Percentiles rank a stretch among this genome's conserved stretches.
Conservation (phyloP, 2,329 filamentous ascomycete genomes). For the Talaromyces piceae region DNA sequence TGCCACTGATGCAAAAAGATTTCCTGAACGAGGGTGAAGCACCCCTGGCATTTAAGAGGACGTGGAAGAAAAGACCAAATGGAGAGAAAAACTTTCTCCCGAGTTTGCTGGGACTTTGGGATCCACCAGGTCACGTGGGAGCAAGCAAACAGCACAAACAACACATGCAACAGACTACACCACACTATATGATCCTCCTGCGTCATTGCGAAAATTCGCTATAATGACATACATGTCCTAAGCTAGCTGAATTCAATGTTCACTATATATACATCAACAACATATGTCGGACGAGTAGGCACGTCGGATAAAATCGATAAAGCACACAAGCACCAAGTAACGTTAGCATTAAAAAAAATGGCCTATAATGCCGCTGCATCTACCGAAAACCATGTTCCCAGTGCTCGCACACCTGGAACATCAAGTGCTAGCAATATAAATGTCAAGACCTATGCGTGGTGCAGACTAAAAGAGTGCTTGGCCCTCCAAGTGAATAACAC, state of each 20-base stretch:
- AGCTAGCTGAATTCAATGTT: no score
- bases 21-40: constrained; percentile 8
- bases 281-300: background rate
- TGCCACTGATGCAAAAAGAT: constrained; percentile 1
- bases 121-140: constrained; percentile 6
- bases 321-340: background rate
- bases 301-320: background rate
- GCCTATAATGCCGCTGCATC: constrained; percentile 13
- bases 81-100: constrained; percentile 10
- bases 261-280: background rate
- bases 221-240: no score
- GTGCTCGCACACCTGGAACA: constrained; percentile 12
- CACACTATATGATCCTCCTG: no score
- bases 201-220: no score
- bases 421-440: constrained; percentile 14
- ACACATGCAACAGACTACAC: no score
- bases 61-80: background rate
- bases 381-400: constrained; percentile 13
- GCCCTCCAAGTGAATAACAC: constrained; percentile 5
- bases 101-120: background rate
- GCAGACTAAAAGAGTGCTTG: background rate
- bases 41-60: constrained; percentile 10
- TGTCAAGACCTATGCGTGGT: background rate
- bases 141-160: constrained; percentile 8
- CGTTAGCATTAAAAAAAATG: constrained; percentile 1